Conservation (phyloP, 768 basidiomycete genomes). For the Chlorophyllum brunneum region DNA sequence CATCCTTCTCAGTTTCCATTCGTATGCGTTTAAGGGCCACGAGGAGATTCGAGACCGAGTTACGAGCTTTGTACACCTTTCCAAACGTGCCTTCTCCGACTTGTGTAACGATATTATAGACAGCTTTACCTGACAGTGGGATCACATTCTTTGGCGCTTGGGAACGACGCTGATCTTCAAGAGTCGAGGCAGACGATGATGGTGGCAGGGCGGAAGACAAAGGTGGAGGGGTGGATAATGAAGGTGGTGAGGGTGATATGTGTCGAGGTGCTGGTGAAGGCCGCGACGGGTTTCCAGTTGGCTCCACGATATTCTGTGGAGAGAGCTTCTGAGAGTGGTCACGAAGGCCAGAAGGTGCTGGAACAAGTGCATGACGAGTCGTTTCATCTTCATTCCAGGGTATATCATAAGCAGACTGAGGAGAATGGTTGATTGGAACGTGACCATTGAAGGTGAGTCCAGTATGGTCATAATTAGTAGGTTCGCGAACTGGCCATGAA, state of each 20-base stretch:
- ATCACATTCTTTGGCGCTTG: conserved; percentile 15
- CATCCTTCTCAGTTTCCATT: conserved; percentile 97
- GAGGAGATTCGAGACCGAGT: conserved; percentile 66
- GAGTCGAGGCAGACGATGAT: background rate
- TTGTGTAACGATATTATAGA: conserved; percentile 86
- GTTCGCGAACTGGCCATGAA: conserved; percentile 4
- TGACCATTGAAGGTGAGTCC: background rate
- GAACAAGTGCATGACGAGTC: background rate
- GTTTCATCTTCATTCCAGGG: background rate
- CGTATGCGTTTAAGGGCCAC: conserved; percentile 96
- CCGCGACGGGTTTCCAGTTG: background rate
- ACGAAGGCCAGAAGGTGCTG: background rate
- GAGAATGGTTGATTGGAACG: background rate
- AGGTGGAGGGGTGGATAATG: background rate
- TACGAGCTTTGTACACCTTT: conserved; percentile 93
- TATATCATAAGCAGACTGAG: background rate
- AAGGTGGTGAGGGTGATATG: background rate
- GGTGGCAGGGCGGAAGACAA: background rate
- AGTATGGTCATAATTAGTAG: background rate
- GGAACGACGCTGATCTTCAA: conserved; percentile 4
- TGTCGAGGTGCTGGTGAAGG: background rate
- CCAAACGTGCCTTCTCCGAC: conserved; percentile 99
- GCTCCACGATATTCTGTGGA: background rate
- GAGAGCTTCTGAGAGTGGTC: background rate
- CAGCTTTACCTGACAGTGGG: conserved; percentile 36